A percentile compares a stretch with the other conserved stretches of the same genome.
Conservation (phyloP, 1,284 basidiomycete species). For the Cerrena zonata region DNA sequence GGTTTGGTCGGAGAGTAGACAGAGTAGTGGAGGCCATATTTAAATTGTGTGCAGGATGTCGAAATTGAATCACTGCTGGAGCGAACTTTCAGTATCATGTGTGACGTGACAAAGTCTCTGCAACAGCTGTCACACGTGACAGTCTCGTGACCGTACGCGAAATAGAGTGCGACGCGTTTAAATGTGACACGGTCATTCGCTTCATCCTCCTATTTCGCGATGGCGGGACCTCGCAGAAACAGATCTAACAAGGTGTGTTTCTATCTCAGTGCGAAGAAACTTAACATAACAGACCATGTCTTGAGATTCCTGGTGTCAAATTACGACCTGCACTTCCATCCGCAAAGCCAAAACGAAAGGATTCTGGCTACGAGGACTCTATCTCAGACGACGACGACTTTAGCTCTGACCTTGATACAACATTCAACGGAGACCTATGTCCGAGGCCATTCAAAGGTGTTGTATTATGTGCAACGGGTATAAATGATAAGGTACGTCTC, state of each 20-base stretch:
- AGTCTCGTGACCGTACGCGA: background rate
- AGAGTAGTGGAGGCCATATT: background rate
- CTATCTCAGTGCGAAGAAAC: background rate
- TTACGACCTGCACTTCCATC: constrained; percentile 54
- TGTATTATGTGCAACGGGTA: constrained; percentile 67
- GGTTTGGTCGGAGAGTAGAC: background rate
- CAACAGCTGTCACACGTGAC: too few relatives aligned
- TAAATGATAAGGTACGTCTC: constrained; percentile 55
- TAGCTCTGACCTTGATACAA: background rate
- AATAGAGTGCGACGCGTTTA: background rate
- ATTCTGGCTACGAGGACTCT: constrained; percentile 17
- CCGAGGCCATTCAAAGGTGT: constrained; percentile 63
- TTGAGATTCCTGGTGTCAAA: constrained; percentile 70
- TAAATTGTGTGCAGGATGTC: too few relatives aligned
- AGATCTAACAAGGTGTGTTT: constrained; percentile 42
- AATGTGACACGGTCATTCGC: background rate
- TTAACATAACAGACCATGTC: background rate
- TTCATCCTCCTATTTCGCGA: background rate
- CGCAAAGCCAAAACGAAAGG: constrained; percentile 11
- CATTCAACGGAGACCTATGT: constrained; percentile 28
- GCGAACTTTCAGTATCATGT: background rate
- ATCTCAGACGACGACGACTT: constrained; percentile 32
- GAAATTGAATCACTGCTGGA: background rate
- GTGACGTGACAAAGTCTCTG: background rate
- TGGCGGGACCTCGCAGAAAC: constrained; percentile 20